Base-by-base conservation (phyloP, 2,329 filamentous ascomycete genomes). In the Cytospora piceicola region DNA sequence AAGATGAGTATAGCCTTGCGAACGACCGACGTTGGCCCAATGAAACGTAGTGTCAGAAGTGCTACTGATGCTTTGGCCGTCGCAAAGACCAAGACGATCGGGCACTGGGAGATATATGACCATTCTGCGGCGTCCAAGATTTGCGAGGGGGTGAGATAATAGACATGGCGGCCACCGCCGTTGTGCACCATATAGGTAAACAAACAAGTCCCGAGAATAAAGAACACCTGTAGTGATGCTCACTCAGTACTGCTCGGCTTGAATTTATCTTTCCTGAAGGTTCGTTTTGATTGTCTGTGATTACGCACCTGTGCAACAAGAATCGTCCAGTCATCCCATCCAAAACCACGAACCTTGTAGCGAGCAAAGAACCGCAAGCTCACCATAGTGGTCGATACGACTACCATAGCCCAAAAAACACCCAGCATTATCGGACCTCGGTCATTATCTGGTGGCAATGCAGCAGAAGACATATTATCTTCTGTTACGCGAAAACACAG, bases 241-340 rank as follows among this genome's bases (percentile, higher is more conserved):
- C 15, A 17, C 9, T 20, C 42, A 49, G 32, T 34, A 34, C 11
- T 34, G 32, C 11, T 34, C 32, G 11, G 3, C 11, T 34, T 4
- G 11, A 9, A 32, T 4, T 32, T 4, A 5, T 4, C 30, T 9
- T 34, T 34, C 32, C 11, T 8, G 32, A 34, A 34, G 32, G 11
- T 12, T 3, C 11, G 32, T 8, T 8, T 34, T 34, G 32, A 34
- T 34, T 12, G 3, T 12, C 32, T 34, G 32, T 12, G 22, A 24
- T 4, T 6, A 42, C 22, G 36, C 29, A 58, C 46, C 15, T 20
- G 14, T 29, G 34, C 22, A 11, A 53, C 29, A 15, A 63, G n/a
- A 36, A 63, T 63, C 39, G 34, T 51, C 61, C 53, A 63, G 24
- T 61, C 59, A 27, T 61, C 59, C 30, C 51, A 51, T 24, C 61